These are phyloP conservation scores for Pelargonium cotyledonis DNA, from an alignment of 441 rosid species.

Conservation along the genomic window DNA sequence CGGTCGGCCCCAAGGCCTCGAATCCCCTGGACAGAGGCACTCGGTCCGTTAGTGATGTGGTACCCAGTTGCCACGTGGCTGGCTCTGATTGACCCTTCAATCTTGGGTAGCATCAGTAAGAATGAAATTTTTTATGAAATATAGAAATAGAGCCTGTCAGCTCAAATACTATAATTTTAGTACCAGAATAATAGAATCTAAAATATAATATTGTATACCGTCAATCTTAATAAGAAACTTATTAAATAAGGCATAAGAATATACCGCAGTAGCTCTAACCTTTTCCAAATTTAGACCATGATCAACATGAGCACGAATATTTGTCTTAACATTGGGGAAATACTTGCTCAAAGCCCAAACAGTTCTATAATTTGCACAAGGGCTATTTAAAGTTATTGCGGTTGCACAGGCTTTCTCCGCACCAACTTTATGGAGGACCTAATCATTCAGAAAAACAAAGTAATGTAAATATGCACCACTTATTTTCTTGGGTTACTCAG, in stretches of 20 bases:
- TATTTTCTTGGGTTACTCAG: neutral
- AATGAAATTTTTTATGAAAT: neutral
- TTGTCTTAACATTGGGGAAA: constrained; percentile 90
- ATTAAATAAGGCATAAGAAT: constrained; percentile 22
- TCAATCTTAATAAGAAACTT: constrained; percentile 6
- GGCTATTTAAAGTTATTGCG: constrained; percentile 85
- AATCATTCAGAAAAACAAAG: constrained; percentile 17
- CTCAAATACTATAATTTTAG: constrained; percentile 7
- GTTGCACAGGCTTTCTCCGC: constrained; percentile 98
- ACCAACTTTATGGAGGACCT: constrained; percentile 96
- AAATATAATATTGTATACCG: neutral
- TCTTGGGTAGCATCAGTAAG: no score
- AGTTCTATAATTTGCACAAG: constrained; percentile 97
- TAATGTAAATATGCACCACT: neutral
- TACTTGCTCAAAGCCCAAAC: constrained; percentile 98
- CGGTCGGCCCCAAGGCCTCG: no score
- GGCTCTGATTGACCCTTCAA: no score
- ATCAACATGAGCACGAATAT: constrained; percentile 95
- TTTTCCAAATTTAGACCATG: constrained; percentile 94
- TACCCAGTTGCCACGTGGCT: no score
- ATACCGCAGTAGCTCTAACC: constrained; percentile 96
- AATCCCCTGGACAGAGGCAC: no score
- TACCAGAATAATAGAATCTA: neutral
- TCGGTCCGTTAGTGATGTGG: no score
- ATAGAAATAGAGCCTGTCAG: neutral